These are phyloP conservation scores for thale cress (Arabidopsis thaliana) DNA, from an alignment of 345 rosid genomes.

Conservation along the genomic window DNA sequence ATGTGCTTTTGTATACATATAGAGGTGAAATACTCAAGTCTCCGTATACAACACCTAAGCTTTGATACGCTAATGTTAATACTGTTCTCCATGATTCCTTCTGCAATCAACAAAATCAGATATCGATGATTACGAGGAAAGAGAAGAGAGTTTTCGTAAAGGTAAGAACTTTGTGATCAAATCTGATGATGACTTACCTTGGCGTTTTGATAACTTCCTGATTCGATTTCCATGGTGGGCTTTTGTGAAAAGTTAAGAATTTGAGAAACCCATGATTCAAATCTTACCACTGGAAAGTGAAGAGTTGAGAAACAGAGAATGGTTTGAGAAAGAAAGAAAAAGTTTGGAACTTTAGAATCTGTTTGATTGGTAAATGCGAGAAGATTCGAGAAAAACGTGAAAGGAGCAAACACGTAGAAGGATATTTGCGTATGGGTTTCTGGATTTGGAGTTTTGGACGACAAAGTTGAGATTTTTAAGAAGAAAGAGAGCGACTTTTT, in stretches of 20 bases:
- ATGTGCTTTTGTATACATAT: constrained; percentile 82
- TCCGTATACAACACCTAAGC: constrained; percentile 96
- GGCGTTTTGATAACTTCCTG: constrained; percentile 50
- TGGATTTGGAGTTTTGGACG: constrained; percentile 37
- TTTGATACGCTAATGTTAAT: constrained; percentile 78
- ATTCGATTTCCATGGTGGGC: constrained; percentile 69
- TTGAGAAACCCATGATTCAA: constrained; percentile 42
- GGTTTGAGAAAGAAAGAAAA: constrained; percentile 34
- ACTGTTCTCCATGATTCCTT: constrained; percentile 84
- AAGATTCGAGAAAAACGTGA: constrained; percentile 30
- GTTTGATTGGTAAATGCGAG: constrained; percentile 14
- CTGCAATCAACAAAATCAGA: constrained; percentile 49
- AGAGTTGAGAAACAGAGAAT: constrained; percentile 43
- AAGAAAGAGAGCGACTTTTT: constrained; percentile 33
- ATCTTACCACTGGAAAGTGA: constrained; percentile 30
- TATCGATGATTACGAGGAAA: constrained; percentile 30
- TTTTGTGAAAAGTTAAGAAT: constrained; percentile 30
- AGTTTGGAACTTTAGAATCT: neutral
- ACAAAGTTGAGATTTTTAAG: constrained; percentile 38
- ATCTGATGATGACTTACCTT: constrained; percentile 55
- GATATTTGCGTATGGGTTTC: constrained; percentile 34
- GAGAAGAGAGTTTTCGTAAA: neutral
- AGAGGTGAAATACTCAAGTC: constrained; percentile 88
- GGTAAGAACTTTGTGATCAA: neutral
- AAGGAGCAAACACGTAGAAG: constrained; percentile 37